A percentile compares a stretch with the other conserved stretches of the same genome.
These are phyloP conservation scores for Spergularia bocconei DNA, from an alignment of 148 eudicot genomes.

Conservation along the genomic window DNA sequence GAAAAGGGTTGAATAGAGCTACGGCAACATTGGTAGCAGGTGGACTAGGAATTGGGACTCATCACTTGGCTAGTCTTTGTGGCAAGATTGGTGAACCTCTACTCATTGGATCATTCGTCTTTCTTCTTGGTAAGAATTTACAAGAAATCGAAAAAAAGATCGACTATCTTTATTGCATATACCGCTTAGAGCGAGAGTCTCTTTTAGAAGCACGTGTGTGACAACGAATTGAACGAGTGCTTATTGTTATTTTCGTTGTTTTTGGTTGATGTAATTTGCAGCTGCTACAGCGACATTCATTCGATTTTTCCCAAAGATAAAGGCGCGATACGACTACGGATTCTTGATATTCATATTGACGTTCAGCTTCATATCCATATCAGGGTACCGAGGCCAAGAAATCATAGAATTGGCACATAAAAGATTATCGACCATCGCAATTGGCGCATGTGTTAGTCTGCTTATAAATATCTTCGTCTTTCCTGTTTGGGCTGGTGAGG, in stretches of 20 bases:
- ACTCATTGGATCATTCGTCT: conserved; percentile 53
- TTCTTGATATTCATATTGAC: conserved; percentile 63
- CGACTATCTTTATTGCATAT: too few species aligned
- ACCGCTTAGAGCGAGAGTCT: too few species aligned
- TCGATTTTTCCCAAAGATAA: conserved; percentile 60
- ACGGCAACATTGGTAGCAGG: conserved; percentile 64
- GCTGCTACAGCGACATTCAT: conserved; percentile 52
- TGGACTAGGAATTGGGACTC: conserved; percentile 62
- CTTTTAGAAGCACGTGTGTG: too few species aligned
- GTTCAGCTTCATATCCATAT: conserved; percentile 52
- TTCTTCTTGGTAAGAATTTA: conserved; percentile 47
- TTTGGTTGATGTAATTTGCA: conserved; percentile 27
- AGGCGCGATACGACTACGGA: conserved; percentile 66
- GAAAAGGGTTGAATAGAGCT: conserved; percentile 62
- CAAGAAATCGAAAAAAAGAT: not conserved
- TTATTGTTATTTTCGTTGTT: not conserved
- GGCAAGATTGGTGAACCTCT: conserved; percentile 58
- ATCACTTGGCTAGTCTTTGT: conserved; percentile 49
- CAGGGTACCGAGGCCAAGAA: conserved; percentile 44
- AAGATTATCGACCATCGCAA: conserved; percentile 47
- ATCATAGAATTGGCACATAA: conserved; percentile 46
- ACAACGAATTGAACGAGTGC: not conserved
- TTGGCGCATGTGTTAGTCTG: conserved; percentile 51
- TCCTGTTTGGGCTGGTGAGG: conserved; percentile 81
- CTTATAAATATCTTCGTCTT: conserved; percentile 37